Conservation (phyloP, 495 filamentous ascomycete genomes). For the Podospora pseudopauciseta region DNA sequence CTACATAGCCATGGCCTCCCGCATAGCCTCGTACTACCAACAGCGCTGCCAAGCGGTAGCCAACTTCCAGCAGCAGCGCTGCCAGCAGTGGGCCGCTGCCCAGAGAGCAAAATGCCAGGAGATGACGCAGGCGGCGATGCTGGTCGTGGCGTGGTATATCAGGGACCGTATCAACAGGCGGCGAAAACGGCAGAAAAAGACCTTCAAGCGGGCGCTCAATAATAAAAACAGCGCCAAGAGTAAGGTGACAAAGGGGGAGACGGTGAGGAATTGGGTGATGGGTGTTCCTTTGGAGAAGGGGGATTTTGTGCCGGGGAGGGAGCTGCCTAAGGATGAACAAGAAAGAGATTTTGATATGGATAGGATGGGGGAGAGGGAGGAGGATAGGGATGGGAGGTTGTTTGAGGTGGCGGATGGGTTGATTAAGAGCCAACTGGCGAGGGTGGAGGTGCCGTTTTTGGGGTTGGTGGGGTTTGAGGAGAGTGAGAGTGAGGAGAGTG, state of each 20-base stretch:
- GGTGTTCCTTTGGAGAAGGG: conserved; percentile 21
- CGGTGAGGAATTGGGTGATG: conserved; percentile 36
- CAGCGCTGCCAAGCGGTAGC: conserved; percentile 36
- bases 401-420: conserved; percentile 33
- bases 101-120: conserved; percentile 37
- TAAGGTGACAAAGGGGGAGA: conserved; percentile 32
- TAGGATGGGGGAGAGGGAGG: conserved; percentile 16
- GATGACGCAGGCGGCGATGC: conserved; percentile 37
- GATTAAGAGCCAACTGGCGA: conserved; percentile 35
- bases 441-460: conserved; percentile 34
- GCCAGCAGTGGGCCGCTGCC: conserved; percentile 35
- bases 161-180: conserved; percentile 34
- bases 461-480: conserved; percentile 34
- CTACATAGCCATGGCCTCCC: conserved; percentile 37
- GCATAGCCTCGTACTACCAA: conserved; percentile 38
- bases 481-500: conserved; percentile 31
- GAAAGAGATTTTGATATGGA: conserved; percentile 35
- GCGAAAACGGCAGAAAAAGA: conserved; percentile 20
- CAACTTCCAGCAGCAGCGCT: conserved; percentile 37
- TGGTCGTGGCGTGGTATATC: conserved; percentile 39
- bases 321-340: conserved; percentile 10
- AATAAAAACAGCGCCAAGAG: conserved; percentile 4
- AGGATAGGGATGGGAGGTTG: conserved; percentile 32
- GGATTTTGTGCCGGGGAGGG: neutral
- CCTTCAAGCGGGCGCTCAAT: conserved; percentile 26